Evolutionary conservation across 495 filamentous ascomycete genomes (phyloP), one percentile per base, ranked within the genome.

Genomic region (Emericellopsis terricola): DNA sequence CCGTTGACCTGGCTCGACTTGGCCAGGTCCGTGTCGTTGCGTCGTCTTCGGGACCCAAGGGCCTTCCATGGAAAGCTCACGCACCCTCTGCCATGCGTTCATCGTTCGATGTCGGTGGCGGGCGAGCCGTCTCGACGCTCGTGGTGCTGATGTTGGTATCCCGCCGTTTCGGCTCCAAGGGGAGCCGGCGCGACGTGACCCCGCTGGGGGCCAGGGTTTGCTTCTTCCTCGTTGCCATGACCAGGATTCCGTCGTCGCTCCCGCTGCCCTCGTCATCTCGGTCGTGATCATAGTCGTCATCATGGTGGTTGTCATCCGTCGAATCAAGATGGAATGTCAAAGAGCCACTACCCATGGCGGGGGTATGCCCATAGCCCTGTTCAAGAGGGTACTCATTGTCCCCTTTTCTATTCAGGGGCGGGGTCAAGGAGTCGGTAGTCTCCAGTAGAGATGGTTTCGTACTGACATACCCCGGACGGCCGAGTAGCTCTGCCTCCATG

Each of bases 121-220:
- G n/a, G n/a, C n/a, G n/a, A 24, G 67, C 67, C 29, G 67, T 71
- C 24, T 68, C 67, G 3, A 62, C 67, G 40, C 64, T 69, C 29
- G 57, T 56, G 11, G 64, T 58, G 28, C 61, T 66, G 6, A 30
- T 30, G 38, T 67, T 64, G 0, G 65, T 69, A 38, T 62, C 58
- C 20, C 65, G 54, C 20, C 67, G 48, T 37, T 49, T 51, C 14
- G 55, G 38, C 28, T 38, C 46, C 35, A 29, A 41, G 32, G 29
- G 30, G 51, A 48, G 8, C 53, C 18, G 18, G 54, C 41, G 24
- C 45, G 44, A 33, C 23, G 38, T 42, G 18, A 32, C 20, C n/a
- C n/a, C n/a, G n/a, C n/a, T n/a, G n/a, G n/a, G n/a, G 14, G 38
- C 35, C 18, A 31, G 33, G 23, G 47, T 33, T 34, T 42, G 53